These are phyloP conservation scores for Colletotrichum sublineola DNA, from an alignment of 2,329 filamentous ascomycete genomes.

Conservation along the genomic window DNA sequence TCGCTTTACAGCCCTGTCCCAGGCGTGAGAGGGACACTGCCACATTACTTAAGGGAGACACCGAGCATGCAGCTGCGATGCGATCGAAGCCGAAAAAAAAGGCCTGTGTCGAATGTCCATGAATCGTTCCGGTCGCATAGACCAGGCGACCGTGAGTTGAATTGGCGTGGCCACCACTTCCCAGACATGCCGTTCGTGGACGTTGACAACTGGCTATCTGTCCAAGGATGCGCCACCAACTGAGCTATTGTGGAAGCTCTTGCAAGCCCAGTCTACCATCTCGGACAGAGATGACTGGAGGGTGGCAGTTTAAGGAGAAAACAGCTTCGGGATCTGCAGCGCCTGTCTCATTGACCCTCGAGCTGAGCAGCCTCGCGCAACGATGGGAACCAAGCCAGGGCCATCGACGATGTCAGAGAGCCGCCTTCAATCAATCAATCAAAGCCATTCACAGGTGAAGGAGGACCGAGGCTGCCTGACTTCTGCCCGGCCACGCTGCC, in stretches of 20 bases:
- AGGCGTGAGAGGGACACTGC: slow-evolving; percentile 5
- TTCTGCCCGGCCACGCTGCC: not conserved
- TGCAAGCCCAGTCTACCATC: not conserved
- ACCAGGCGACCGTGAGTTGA: slow-evolving; percentile 3
- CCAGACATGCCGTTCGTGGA: slow-evolving; percentile 37
- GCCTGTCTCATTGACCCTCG: not conserved
- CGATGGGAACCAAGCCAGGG: slow-evolving; percentile 16
- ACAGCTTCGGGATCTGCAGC: not conserved
- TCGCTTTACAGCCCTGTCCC: not conserved
- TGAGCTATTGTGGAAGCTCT: not conserved
- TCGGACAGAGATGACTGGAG: not conserved
- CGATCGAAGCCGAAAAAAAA: slow-evolving; percentile 6
- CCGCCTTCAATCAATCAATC: slow-evolving; percentile 30
- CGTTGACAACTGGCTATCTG: slow-evolving; percentile 19
- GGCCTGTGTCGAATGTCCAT: not conserved
- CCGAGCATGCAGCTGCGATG: slow-evolving; percentile 24
- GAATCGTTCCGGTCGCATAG: slow-evolving; percentile 4
- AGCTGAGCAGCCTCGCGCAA: slow-evolving; percentile 21
- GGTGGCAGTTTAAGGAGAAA: not conserved
- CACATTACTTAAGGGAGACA: slow-evolving; percentile 22
- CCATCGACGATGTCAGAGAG: slow-evolving; percentile 36
- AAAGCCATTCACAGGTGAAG: not conserved
- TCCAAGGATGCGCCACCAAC: slow-evolving; percentile 30
- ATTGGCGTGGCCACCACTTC: slow-evolving; percentile 34
- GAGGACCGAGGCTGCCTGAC: not conserved